Percentiles rank a stretch among this genome's conserved stretches.
Conservation (phyloP, 1,139 yeast species). For the Diutina rugosa region DNA sequence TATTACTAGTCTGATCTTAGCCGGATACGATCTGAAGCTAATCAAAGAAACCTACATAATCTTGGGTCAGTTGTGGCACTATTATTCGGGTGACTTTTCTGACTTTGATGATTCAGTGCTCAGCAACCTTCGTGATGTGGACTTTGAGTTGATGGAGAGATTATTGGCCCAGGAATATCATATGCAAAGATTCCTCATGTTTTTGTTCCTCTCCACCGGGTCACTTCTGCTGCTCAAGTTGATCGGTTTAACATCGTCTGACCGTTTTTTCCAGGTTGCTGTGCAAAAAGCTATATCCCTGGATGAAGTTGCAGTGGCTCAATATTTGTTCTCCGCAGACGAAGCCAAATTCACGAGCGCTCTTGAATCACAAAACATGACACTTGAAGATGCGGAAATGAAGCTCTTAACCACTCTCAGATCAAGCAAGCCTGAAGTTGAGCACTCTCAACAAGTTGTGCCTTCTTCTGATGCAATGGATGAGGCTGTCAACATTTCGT, state of each 20-base stretch:
- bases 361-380: not conserved
- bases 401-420: not conserved
- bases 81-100: conserved; percentile 10
- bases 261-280: not conserved
- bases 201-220: not conserved
- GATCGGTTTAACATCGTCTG: not conserved
- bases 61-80: conserved; percentile 31
- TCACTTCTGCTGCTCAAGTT: not conserved
- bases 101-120: not conserved
- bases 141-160: not conserved
- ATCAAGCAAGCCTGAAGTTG: not conserved
- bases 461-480: not conserved
- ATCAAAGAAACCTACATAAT: conserved; percentile 23
- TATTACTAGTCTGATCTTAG: conserved; percentile 53
- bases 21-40: conserved; percentile 9
- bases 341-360: not conserved
- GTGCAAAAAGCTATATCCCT: not conserved
- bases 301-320: not conserved
- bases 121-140: not conserved
- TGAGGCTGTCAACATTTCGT: not conserved
- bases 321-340: not conserved
- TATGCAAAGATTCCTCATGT: not conserved
- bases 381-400: not conserved
- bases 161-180: not conserved
- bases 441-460: too few relatives aligned